Base-by-base conservation (phyloP, 139 green algal genomes). In the Penium margaritaceum region DNA sequence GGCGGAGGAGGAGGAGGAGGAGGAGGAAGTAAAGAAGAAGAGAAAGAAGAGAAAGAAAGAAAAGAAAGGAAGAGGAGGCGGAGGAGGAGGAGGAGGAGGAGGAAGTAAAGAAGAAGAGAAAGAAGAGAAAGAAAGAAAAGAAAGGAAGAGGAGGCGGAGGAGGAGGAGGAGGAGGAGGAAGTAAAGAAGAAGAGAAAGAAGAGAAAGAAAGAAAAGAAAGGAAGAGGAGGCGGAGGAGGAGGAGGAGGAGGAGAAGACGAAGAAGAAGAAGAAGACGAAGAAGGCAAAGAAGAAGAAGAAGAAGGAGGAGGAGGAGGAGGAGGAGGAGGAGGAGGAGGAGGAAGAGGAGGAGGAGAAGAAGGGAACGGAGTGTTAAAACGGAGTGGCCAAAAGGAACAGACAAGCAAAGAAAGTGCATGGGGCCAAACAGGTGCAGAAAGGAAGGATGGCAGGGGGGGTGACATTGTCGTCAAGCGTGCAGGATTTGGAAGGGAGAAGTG, bases 151-250 rank as follows among this genome's bases (percentile, higher is more conserved):
- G 37, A 69, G 21, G 41, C 35, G 27, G 12, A 70, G 44, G n/a
- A 70, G n/a, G 63, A 30, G 17, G 24, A 41, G 63, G 29, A 58
- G 32, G 21, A n/a, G 44, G 33, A 21, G 32, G 15, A 63, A 70
- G 27, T 12, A 64, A 74, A 24, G 61, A 19, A 65, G 68, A 57
- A 70, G 44, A 46, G 64, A 27, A 74, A 24, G 68, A 19, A 65
- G 68, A 74, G 7, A 17, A 76, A n/a, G 21, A 33, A 2, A 34
- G 27, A 67, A 74, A n/a, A 73, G 51, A 57, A 67, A 33, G 53
- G 51, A 15, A 72, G 68, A 74, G 60, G 55, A 76, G 60, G n/a
- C 57, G 53, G 14, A 7, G 44, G 58, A 67, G 34, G 24, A 21
- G 19, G 58, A 21, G n/a, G 58, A 21, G 33, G 34, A 67, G 58